phyloP scores from a whole-genome alignment of 495 filamentous ascomycete species.

The Podospora sp. region DNA sequence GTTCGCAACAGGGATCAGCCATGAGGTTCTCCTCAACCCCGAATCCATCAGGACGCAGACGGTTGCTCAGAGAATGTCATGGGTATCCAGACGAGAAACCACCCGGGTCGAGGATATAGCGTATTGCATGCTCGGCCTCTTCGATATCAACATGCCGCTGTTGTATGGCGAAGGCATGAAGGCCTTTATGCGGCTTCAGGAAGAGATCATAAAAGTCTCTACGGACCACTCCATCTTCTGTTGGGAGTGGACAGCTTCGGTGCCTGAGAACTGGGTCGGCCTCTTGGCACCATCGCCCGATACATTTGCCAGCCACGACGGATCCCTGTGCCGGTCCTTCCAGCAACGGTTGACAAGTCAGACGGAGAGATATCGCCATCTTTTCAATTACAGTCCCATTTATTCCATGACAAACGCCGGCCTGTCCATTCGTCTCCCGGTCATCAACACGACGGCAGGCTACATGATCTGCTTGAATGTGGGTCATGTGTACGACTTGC shows the following conservation, averaged over 20 bases:
- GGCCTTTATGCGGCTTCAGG: constrained; percentile 24
- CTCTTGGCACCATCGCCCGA: not conserved
- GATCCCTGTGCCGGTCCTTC: too few relatives aligned
- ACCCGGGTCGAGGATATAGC: constrained; percentile 26
- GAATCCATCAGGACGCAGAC: not conserved
- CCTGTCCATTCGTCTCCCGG: too few relatives aligned
- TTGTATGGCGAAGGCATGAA: constrained; percentile 24
- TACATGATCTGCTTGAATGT: too few relatives aligned
- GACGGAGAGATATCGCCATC: too few relatives aligned
- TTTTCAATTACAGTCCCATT: too few relatives aligned
- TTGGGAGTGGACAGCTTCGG: not conserved
- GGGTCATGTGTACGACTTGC: too few relatives aligned
- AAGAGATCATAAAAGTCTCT: constrained; percentile 20
- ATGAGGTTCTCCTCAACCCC: not conserved
- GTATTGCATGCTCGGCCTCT: constrained; percentile 27
- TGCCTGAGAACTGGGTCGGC: not conserved
- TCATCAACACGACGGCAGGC: too few relatives aligned
- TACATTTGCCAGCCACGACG: too few relatives aligned
- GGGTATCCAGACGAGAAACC: constrained; percentile 18
- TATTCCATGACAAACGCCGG: too few relatives aligned
- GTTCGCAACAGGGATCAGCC: constrained; percentile 30
- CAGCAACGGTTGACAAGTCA: too few relatives aligned
- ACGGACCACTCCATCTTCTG: constrained; percentile 22
- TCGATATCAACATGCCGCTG: constrained; percentile 25
- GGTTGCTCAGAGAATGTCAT: constrained; percentile 23